Base-by-base conservation (phyloP, 83 land plant genomes). In the Picea engelmannii region DNA sequence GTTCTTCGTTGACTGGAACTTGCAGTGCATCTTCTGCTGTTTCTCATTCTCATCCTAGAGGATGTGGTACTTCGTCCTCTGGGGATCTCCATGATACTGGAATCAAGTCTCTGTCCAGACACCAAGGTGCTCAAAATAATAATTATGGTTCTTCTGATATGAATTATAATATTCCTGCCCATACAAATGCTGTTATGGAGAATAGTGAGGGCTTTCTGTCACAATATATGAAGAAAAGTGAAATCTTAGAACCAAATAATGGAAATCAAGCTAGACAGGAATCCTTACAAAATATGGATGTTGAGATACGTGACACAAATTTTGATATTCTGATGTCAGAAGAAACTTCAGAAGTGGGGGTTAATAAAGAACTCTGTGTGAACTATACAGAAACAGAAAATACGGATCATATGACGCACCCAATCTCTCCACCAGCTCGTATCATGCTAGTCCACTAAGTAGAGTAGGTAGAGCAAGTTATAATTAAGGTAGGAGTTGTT, bases 391-490 rank as follows among this genome's bases (percentile, higher is more conserved):
- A 49, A 31, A 24, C 25, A 23, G 78, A 75, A 49, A 75, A 75
- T 75, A 13, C 27, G 5, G 78, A 75, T 23, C 78, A 52, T 23
- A 17, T 38, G 13, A 27, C 25, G 7, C 78, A 23, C 11, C 61
- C 61, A 75, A 75, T 75, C 55, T 75, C 78, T 75, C 78, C 78
- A 49, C 44, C 78, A 75, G 78, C 44, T 75, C 27, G 78, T 47
- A 23, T n/a, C 21, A 75, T 75, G 78, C 78, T 52, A 75, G 78
- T 75, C 78, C 78, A 75, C 31, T 75, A 75, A 75, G 61, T 74
- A 75, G 78, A 23, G 18, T 21, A 75, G 55, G 21, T 49, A 24
- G 52, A 75, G 18, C 23, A 44, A 44, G n/a, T 23, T 23, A 75
- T 12, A 20, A 21, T 52, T 13, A 12, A 23, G 78, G 27, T 27